Base-by-base conservation (phyloP, 306 rosid species). In the Fragaria nilgerrensis region DNA sequence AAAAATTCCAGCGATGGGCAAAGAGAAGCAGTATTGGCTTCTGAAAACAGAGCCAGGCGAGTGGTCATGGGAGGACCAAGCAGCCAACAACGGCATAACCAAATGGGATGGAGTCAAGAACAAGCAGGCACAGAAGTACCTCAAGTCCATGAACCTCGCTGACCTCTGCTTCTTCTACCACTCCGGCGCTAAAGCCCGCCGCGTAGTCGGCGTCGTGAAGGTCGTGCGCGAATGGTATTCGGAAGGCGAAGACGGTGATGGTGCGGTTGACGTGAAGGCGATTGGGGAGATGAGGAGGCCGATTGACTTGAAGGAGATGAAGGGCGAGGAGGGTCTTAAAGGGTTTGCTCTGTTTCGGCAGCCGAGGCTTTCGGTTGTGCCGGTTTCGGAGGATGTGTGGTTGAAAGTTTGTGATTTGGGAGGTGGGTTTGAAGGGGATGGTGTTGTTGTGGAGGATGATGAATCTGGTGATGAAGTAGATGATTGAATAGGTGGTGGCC, bases 1-100 rank as follows among this genome's bases (percentile, higher is more conserved):
- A 0, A 17, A 19, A 5, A 2, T 14, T 9, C 50, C 76, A 72
- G 11, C 65, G 20, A 80, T 84, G 85, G 81, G 43, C 20, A 64
- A 62, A 48, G 65, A 72, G 20, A 82, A 72, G 27, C 77, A 85
- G 41, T 84, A 45, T 81, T 92, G 81, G 89, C 94, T 92, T 37
- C 70, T 94, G 86, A 94, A 92, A 77, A 91, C 97, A 5, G 98
- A 92, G 63, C 87, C 94, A 4, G 84, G 85, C 3, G 98, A 94
- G 76, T 91, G 96, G 98, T 91, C 97, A 17, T 94, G 96, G 98
- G 96, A 92, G 56, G 96, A 94, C 72, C 97, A 94, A 74, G 89
- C 87, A 2, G 86, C 89, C 45, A 86, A 94, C 61, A 88, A 87
- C 19, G 97, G 97, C 10, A 19, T 89, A 39, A 84, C 83, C 77